Conservation (phyloP, 306 rosid genomes). For the Vigna nakashimae region DNA sequence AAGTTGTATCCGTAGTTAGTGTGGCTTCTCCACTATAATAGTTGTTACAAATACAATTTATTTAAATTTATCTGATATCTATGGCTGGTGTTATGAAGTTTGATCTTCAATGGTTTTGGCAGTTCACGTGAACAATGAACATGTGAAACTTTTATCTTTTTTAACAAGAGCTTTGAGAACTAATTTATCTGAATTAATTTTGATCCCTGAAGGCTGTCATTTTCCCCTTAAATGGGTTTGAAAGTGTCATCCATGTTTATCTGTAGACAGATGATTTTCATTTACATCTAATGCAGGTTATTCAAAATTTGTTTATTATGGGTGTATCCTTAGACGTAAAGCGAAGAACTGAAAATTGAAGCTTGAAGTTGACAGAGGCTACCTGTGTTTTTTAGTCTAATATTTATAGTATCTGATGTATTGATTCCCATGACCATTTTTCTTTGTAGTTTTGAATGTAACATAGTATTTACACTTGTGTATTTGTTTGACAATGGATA, state of each 20-base stretch:
- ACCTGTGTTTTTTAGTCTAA: slow-evolving; percentile 9
- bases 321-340: slow-evolving; percentile 17
- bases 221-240: neutral
- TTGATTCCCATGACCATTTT: slow-evolving; percentile 21
- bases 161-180: neutral
- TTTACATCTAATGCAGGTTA: slow-evolving; percentile 34
- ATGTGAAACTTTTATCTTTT: neutral
- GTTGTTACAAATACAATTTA: slow-evolving; percentile 7
- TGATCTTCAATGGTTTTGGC: slow-evolving; percentile 32
- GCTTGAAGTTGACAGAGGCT: slow-evolving; percentile 30
- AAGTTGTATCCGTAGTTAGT: neutral
- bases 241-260: neutral
- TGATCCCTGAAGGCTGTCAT: slow-evolving; percentile 8
- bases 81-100: neutral
- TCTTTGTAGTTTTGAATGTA: slow-evolving; percentile 22
- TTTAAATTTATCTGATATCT: slow-evolving; percentile 22
- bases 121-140: slow-evolving; percentile 13
- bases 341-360: slow-evolving; percentile 27
- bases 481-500: neutral
- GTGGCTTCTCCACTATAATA: slow-evolving; percentile 7
- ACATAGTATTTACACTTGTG: slow-evolving; percentile 5
- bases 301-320: slow-evolving; percentile 10
- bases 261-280: slow-evolving; percentile 5
- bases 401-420: slow-evolving; percentile 30
- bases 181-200: slow-evolving; percentile 10